phyloP scores from a whole-genome alignment of 2,329 filamentous ascomycete species.

The Colletotrichum lindemuthianum region DNA sequence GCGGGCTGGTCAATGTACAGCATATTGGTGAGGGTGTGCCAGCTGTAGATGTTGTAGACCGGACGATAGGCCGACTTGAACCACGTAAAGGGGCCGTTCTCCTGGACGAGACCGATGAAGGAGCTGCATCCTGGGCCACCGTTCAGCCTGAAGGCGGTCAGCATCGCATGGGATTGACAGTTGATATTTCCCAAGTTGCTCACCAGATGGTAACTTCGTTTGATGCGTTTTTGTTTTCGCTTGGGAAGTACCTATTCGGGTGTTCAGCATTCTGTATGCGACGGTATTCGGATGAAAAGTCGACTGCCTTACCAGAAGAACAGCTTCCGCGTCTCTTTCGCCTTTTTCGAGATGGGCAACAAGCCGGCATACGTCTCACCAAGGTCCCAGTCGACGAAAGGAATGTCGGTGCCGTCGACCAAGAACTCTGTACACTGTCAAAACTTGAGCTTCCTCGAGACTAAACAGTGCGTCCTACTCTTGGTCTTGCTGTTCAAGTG shows the following conservation, averaged over 20 bases:
- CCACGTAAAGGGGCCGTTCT: constrained; percentile 80
- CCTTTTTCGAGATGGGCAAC: constrained; percentile 62
- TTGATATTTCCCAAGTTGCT: constrained; percentile 13
- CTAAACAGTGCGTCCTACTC: constrained; percentile 5
- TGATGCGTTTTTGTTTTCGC: constrained; percentile 65
- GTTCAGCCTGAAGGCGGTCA: not conserved
- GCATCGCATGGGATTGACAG: not conserved
- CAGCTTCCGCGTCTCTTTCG: constrained; percentile 60
- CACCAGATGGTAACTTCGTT: constrained; percentile 70
- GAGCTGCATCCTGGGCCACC: constrained; percentile 65
- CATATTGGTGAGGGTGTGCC: constrained; percentile 55
- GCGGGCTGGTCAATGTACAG: constrained; percentile 37
- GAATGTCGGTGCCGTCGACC: constrained; percentile 72
- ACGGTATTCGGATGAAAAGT: not conserved
- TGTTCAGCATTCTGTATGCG: not conserved
- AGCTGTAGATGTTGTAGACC: constrained; percentile 53
- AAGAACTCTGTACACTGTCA: constrained; percentile 59
- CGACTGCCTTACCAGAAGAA: constrained; percentile 66
- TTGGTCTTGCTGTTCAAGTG: constrained; percentile 14
- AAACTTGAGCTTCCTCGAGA: too few relatives aligned
- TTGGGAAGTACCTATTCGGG: constrained; percentile 47
- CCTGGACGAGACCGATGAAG: constrained; percentile 75
- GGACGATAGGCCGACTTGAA: constrained; percentile 75
- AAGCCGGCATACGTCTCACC: constrained; percentile 73
- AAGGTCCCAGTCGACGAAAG: constrained; percentile 77